Evolutionary conservation across 2,329 filamentous ascomycete genomes (phyloP).

Genomic region (Alternaria angustiovoidea): DNA sequence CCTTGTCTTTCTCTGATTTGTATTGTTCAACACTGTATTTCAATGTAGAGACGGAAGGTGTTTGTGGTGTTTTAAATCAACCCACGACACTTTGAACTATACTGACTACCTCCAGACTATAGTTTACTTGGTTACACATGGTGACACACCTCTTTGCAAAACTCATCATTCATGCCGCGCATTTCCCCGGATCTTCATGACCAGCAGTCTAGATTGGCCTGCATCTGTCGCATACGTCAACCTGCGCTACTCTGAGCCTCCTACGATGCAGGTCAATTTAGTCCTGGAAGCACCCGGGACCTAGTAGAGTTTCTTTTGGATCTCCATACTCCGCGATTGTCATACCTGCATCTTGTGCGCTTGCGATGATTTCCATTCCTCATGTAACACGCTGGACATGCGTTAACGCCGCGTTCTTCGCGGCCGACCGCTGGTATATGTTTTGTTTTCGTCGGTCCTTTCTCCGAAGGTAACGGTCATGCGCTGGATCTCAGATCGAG

Average conservation of each 20-base stretch:
- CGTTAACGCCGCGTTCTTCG: neutral
- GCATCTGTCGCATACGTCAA: conserved; percentile 1
- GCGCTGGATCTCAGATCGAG: neutral
- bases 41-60: neutral
- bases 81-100: neutral
- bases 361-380: neutral
- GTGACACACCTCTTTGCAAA: neutral
- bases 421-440: neutral
- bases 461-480: neutral
- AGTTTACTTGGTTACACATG: neutral
- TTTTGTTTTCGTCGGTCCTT: neutral
- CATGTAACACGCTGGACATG: neutral
- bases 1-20: neutral
- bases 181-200: conserved; percentile 3
- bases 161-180: neutral
- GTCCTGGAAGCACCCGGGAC: neutral
- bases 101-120: neutral
- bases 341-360: neutral
- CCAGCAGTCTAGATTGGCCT: neutral
- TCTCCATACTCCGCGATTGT: neutral
- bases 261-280: neutral
- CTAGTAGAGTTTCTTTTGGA: neutral
- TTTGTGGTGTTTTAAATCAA: neutral
- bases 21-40: neutral
- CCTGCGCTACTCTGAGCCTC: neutral